Conservation (phyloP, 352 stramenopile species). For the Hyaloperonospora arabidopsidis region DNA sequence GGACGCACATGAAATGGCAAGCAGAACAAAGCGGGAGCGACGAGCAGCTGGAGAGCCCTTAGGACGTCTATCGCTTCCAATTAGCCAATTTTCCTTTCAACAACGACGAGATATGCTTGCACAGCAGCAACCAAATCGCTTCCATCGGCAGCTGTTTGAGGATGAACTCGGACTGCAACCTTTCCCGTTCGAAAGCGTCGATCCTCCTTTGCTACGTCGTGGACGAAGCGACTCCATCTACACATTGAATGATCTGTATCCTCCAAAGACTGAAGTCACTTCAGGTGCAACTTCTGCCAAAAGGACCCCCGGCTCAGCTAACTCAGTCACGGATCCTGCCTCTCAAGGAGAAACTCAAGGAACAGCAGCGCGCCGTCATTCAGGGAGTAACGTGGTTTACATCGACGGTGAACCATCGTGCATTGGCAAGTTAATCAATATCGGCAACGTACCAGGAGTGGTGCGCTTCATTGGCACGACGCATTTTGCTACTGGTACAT, state of each 20-base stretch:
- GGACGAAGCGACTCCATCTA: constrained; percentile 41
- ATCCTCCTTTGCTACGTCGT: constrained; percentile 26
- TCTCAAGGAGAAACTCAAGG: constrained; percentile 5
- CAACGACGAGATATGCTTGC: constrained; percentile 21
- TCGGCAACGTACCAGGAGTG: constrained; percentile 46
- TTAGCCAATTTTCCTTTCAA: constrained; percentile 35
- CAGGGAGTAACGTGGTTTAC: constrained; percentile 36
- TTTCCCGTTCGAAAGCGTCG: constrained; percentile 24
- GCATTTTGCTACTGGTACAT: constrained; percentile 51
- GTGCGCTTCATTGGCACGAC: constrained; percentile 64
- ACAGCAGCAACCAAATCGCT: constrained; percentile 21
- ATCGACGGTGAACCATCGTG: constrained; percentile 36
- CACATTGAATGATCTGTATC: constrained; percentile 38
- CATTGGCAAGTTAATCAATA: constrained; percentile 50
- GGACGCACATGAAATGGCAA: constrained; percentile 11
- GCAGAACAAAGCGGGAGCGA: constrained; percentile 14
- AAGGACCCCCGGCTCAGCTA: background rate
- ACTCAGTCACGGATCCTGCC: constrained; percentile 4
- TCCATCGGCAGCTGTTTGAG: constrained; percentile 12
- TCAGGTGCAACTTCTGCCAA: constrained; percentile 12
- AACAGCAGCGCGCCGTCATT: constrained; percentile 26
- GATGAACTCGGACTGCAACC: constrained; percentile 7
- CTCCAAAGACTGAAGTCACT: constrained; percentile 19
- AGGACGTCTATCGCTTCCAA: constrained; percentile 38
- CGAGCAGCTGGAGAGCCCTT: constrained; percentile 11